Evolutionary conservation across 2,329 filamentous ascomycete genomes (phyloP).

Genomic region (Ascosphaera pollenicola): DNA sequence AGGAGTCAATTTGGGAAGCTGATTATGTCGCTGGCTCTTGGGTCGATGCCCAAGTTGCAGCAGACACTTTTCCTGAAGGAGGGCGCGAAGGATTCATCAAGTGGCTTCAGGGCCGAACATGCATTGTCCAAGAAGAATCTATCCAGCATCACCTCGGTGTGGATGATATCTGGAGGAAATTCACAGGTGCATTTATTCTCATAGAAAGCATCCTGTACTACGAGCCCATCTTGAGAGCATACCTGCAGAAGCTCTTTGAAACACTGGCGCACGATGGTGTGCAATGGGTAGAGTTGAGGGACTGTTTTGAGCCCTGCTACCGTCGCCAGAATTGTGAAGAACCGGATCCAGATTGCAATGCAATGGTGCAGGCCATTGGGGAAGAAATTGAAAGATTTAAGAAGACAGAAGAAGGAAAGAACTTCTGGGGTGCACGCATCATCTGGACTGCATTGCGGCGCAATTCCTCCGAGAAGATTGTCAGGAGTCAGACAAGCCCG

Average conservation of each 20-base stretch:
- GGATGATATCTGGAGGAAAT: slow-evolving; percentile 68
- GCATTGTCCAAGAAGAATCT: slow-evolving; percentile 49
- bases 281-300: slow-evolving; percentile 61
- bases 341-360: slow-evolving; percentile 43
- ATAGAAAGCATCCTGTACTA: slow-evolving; percentile 61
- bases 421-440: slow-evolving; percentile 65
- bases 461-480: slow-evolving; percentile 39
- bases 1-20: slow-evolving; percentile 40
- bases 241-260: slow-evolving; percentile 47
- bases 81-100: slow-evolving; percentile 49
- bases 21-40: slow-evolving; percentile 38
- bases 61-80: slow-evolving; percentile 51
- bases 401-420: slow-evolving; percentile 41
- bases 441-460: slow-evolving; percentile 64
- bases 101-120: slow-evolving; percentile 55
- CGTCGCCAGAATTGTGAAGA: slow-evolving; percentile 40
- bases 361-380: slow-evolving; percentile 49
- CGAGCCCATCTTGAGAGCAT: slow-evolving; percentile 68
- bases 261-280: slow-evolving; percentile 62
- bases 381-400: slow-evolving; percentile 65
- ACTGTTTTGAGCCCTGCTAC: slow-evolving; percentile 52
- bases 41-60: slow-evolving; percentile 38
- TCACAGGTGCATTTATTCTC: slow-evolving; percentile 50
- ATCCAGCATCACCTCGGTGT: slow-evolving; percentile 64
- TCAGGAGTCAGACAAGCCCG: slow-evolving; percentile 29